Base-by-base conservation (phyloP, 2,329 filamentous ascomycete genomes). In the Cordyceps farinosa region DNA sequence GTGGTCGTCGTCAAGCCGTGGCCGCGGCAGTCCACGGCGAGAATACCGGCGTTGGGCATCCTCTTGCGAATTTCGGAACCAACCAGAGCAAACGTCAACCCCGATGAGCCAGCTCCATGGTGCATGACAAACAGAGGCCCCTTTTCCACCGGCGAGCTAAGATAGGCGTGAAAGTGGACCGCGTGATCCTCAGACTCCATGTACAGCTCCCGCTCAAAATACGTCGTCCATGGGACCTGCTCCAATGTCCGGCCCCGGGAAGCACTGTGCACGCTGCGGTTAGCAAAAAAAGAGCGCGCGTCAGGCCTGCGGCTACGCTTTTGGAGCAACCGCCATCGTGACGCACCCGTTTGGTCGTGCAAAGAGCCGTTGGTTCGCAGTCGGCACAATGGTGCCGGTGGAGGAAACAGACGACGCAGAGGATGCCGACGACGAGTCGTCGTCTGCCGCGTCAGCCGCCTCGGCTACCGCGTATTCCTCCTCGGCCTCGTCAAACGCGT, bases 81-180 rank as follows among this genome's bases (percentile, higher is more conserved):
- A 65, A 96, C 87, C 4, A 91, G 82, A 5, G 93, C 93, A 76
- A 98, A 99, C 2, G 92, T 96, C 64, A 98, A 84, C 7, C 90
- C 96, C 0, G 93, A 97, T 4, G 93, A 96, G 17, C 95, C 95
- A 47, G 91, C 95, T 45, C 95, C 95, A 77, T 99, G 95, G 73
- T 99, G 95, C 77, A 90, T 91, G 65, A 98, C 89, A 75, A 99
- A 93, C 5, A 99, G 80, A 0, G 94, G 92, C 0, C 90, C 91
- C 65, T 84, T 83, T 44, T 83, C 87, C 48, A 83, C 83, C 9
- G 94, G 93, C 1, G 92, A 92, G 27, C 87, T 97, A 50, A 98
- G 81, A 75, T 98, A 98, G 63, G 86, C 90, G 79, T 99, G 95
- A 72, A 93, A 90, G 58, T 81, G 85, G 48, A 91, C 84, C 29